Conservation (phyloP, 139 green algal species). For the Asterochloris sp. region DNA sequence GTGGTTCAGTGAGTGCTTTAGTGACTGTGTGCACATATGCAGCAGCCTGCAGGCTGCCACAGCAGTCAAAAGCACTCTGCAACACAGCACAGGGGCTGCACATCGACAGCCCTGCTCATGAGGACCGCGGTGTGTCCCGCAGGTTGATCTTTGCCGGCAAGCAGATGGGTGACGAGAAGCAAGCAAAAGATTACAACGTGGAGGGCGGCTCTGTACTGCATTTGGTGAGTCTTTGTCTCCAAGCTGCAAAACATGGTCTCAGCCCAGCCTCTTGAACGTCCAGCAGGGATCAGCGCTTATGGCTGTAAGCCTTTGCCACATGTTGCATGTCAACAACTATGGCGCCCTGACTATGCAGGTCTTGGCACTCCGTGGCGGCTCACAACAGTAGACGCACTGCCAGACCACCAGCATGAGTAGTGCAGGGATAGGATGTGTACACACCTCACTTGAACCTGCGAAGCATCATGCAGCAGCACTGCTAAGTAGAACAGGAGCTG, state of each 20-base stretch:
- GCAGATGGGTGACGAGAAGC: constrained; percentile 99
- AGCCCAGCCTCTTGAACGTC: too few species aligned
- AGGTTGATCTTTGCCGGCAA: constrained; percentile 97
- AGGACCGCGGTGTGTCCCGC: background rate
- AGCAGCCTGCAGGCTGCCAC: too few species aligned
- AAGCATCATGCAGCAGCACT: too few species aligned
- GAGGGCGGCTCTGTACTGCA: constrained; percentile 97
- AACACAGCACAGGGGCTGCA: background rate
- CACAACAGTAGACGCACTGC: background rate
- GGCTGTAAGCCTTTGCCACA: too few species aligned
- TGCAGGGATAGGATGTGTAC: too few species aligned
- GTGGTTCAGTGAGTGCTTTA: too few species aligned
- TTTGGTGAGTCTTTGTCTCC: constrained; percentile 61
- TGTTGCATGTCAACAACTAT: too few species aligned
- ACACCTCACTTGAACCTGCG: too few species aligned
- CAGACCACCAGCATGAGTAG: too few species aligned
- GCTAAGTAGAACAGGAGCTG: too few species aligned
- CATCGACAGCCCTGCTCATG: too few species aligned
- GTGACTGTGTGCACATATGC: background rate
- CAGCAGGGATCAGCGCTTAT: too few species aligned
- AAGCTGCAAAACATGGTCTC: background rate
- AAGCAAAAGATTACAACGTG: constrained; percentile 98
- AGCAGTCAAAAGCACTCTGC: background rate
- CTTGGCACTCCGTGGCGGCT: background rate
- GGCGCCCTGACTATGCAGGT: background rate